phyloP scores from a whole-genome alignment of 371 early-diverging fungal genomes.

The Circinella umbellata region DNA sequence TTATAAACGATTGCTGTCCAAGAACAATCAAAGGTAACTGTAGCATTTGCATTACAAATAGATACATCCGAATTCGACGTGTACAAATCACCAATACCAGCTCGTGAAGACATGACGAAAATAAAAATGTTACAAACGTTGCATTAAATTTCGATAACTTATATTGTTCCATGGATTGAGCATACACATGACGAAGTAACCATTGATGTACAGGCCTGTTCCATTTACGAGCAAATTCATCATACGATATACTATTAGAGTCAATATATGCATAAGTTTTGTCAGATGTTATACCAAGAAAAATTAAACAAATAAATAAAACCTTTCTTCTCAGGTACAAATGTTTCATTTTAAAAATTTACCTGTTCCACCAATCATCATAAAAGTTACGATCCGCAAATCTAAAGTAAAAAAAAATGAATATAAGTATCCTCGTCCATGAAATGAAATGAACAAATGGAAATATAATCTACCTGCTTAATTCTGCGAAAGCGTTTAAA shows the following conservation, averaged over 20 bases:
- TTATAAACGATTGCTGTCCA: conserved; percentile 62
- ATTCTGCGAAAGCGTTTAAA: conserved; percentile 94
- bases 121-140: conserved; percentile 83
- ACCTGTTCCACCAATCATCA: conserved; percentile 98
- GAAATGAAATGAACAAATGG: background rate
- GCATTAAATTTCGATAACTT: conserved; percentile 78
- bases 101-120: conserved; percentile 91
- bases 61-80: conserved; percentile 74
- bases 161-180: conserved; percentile 77
- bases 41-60: conserved; percentile 89
- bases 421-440: background rate
- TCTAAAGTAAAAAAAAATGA: conserved; percentile 27
- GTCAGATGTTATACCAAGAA: background rate
- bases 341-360: background rate
- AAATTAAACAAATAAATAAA: background rate
- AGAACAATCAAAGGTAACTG: conserved; percentile 92
- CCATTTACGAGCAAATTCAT: conserved; percentile 98
- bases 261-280: background rate
- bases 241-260: conserved; percentile 69
- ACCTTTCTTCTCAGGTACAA: background rate
- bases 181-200: conserved; percentile 92
- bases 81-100: conserved; percentile 83
- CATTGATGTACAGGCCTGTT: conserved; percentile 98
- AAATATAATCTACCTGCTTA: conserved; percentile 68
- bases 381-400: conserved; percentile 98